Conservation (phyloP, 768 basidiomycete species). For the Boletus barrowsii region DNA sequence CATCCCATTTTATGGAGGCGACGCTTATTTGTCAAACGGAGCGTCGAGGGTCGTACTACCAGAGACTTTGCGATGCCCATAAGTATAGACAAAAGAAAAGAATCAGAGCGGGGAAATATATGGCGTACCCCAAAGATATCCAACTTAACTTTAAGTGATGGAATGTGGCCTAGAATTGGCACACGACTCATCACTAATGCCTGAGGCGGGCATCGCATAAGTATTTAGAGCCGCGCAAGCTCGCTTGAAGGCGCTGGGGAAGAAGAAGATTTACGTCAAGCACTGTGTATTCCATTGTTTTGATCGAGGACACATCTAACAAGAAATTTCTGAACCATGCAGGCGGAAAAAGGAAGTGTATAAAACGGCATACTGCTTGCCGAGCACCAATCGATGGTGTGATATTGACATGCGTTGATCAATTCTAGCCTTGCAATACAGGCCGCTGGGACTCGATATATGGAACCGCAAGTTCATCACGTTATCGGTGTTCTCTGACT, state of each 20-base stretch:
- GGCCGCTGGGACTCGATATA: no score
- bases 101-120: background rate
- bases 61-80: constrained; percentile 9
- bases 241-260: background rate
- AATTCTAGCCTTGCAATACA: no score
- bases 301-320: background rate
- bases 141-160: background rate
- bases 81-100: constrained; percentile 10
- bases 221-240: background rate
- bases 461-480: background rate
- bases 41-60: background rate
- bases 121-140: background rate
- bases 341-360: background rate
- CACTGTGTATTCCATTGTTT: background rate
- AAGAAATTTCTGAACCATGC: background rate
- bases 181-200: background rate
- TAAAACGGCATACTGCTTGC: background rate
- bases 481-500: background rate
- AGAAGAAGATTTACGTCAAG: constrained; percentile 3
- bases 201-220: background rate
- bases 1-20: constrained; percentile 6
- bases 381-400: background rate
- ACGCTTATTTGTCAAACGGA: constrained; percentile 11
- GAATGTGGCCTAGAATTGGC: background rate
- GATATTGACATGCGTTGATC: background rate